Base-by-base conservation (phyloP, 106 monocot species). In the Platanthera guangdongensis region DNA sequence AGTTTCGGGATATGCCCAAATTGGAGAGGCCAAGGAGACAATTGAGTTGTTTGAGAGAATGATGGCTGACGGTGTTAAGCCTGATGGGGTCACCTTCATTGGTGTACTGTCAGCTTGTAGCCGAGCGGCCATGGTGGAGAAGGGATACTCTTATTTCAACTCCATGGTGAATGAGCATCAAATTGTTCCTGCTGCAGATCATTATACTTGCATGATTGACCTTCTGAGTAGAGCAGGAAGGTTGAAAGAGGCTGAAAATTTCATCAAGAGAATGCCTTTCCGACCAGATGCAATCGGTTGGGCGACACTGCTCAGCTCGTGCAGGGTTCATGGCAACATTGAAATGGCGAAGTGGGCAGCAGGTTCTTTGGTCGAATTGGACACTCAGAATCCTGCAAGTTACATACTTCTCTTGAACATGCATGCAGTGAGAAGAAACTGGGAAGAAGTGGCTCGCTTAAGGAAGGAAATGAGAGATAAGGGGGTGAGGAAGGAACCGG, bases 131-230 rank as follows among this genome's bases (percentile, higher is more conserved):
- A 70, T 92, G 47, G 95, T 92, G 51, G 87, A 95, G 57, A 82
- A 90, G 80, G 92, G 95, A 52, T 32, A 75, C 8, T 28, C 32
- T 12, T 88, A 86, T 71, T 92, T 86, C 57, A 68, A 82, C 51
- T 86, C 92, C 30, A 95, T 95, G 92, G 52, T 79, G 11, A 19
- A 88, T 30, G 81, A 84, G 8, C 76, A 89, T 48, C 80, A 75
- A 12, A 83, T 92, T 50, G 64, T 70, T 74, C 90, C 90, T 7
- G 28, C 80, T 57, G 73, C 80, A 3, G 92, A 92, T 77, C 95
- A 91, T 74, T 95, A 90, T 73, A 92, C 91, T 57, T 94, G 94
- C 76, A 90, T 92, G 84, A 95, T 92, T 67, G 95, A 95, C 84
- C 85, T 95, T 30, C 78, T 82, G 50, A 82, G 92, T 49, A 86